These are phyloP conservation scores for Phytopythium helicoides DNA, from an alignment of 352 stramenopile genomes.

Conservation along the genomic window DNA sequence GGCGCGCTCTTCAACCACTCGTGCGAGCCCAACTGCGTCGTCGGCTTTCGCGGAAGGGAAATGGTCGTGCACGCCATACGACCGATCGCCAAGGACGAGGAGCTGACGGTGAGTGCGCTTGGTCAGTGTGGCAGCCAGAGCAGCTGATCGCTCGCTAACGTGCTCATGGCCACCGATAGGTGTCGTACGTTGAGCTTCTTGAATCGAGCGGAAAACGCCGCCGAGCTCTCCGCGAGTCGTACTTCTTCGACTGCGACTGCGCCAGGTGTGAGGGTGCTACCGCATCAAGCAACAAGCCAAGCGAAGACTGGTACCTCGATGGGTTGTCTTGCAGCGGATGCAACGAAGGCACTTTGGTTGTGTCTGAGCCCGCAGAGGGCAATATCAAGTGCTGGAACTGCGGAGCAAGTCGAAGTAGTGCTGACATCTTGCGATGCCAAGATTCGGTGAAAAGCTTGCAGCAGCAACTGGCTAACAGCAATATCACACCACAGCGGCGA, in stretches of 20 bases:
- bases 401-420: conserved; percentile 1
- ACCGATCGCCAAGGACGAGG: conserved; percentile 35
- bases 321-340: conserved; percentile 28
- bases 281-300: no score
- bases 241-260: conserved; percentile 73
- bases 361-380: background rate
- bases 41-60: conserved; percentile 49
- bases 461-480: background rate
- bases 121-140: no score
- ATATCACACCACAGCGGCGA: conserved; percentile 9
- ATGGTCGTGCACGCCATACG: conserved; percentile 48
- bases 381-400: conserved; percentile 21
- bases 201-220: conserved; percentile 36
- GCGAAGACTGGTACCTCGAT: conserved; percentile 43
- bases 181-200: conserved; percentile 74
- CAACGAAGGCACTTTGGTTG: conserved; percentile 15
- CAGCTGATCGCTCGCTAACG: no score
- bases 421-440: conserved; percentile 11
- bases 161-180: conserved; percentile 8
- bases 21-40: conserved; percentile 69
- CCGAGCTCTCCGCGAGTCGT: conserved; percentile 41
- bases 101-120: conserved; percentile 59
- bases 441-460: conserved; percentile 11
- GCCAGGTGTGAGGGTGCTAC: conserved; percentile 8
- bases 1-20: conserved; percentile 77